Evolutionary conservation across 2,329 filamentous ascomycete genomes (phyloP), one percentile per base, ranked within the genome.

Genomic region (Aspergillus pseudotamarii): DNA sequence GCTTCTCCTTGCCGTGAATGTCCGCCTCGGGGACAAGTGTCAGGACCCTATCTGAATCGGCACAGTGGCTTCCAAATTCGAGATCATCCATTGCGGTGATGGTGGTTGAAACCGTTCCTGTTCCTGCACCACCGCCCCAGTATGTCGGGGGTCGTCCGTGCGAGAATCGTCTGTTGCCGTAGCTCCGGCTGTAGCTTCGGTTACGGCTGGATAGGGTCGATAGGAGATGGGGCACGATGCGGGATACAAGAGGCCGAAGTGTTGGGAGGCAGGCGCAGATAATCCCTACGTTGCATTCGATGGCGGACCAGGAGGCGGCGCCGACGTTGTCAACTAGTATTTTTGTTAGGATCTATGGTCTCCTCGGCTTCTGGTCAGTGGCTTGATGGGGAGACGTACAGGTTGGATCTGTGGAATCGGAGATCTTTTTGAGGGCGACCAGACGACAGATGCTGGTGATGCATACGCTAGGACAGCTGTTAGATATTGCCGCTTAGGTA

Each of bases 241-340:
- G 71, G 6, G 72, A 71, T 36, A 78, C 30, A 3, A 79, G 69
- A 2, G 78, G 77, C 16, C 76, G 77, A 2, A 79, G 71, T 16
- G 76, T 78, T 8, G 78, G 78, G 0, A 81, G 72, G 61, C 78
- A 80, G 51, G 77, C 78, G 65, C 78, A 79, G 51, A 79, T 79
- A 41, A 80, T 79, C 4, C 77, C 77, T 5, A 73, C 72, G 61
- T 77, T 78, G 68, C 74, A 76, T 73, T 81, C 78, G 30, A 80
- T 70, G 6, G 75, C 72, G 28, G 77, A 78, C 77, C 77, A 79
- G 46, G 73, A 71, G 16, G 75, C 74, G 1, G 76, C 75, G 34
- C 67, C 72, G 46, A 77, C 74, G 61, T 75, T 76, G 61, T 78
- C 73, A 30, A 74, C 75, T 76, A 26, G 4, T 16, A 14, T 36